phyloP scores from a whole-genome alignment of 441 rosid species.

The Dalechampia spathulata region DNA sequence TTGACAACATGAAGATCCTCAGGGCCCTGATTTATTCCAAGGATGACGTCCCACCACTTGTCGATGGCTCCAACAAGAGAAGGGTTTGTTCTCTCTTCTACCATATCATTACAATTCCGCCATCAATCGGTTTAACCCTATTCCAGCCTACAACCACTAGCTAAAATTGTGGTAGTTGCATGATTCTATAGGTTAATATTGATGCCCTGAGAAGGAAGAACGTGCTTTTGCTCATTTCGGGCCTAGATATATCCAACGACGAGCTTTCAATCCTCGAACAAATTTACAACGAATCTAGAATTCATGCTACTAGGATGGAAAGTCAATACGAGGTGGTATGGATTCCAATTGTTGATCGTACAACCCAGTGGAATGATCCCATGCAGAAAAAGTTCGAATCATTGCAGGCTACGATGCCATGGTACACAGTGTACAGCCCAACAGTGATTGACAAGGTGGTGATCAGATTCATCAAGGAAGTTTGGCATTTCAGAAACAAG shows the following conservation, averaged over 20 bases:
- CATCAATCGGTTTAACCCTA: too few relatives aligned
- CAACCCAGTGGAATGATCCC: slow-evolving; percentile 31
- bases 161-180: too few relatives aligned
- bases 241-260: slow-evolving; percentile 47
- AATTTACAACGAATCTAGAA: slow-evolving; percentile 49
- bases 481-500: slow-evolving; percentile 62
- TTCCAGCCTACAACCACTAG: too few relatives aligned
- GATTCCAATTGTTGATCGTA: slow-evolving; percentile 55
- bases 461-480: slow-evolving; percentile 41
- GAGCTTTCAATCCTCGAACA: slow-evolving; percentile 59
- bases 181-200: slow-evolving; percentile 39
- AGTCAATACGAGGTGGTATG: slow-evolving; percentile 69
- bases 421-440: slow-evolving; percentile 59
- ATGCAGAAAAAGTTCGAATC: slow-evolving; percentile 36
- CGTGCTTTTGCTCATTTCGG: slow-evolving; percentile 65
- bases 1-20: slow-evolving; percentile 70
- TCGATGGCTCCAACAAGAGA: slow-evolving; percentile 47
- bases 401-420: slow-evolving; percentile 44
- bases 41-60: slow-evolving; percentile 49
- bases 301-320: slow-evolving; percentile 27
- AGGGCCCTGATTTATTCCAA: slow-evolving; percentile 49
- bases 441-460: slow-evolving; percentile 46
- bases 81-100: slow-evolving; percentile 30
- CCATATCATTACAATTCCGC: too few relatives aligned
- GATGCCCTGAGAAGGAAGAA: slow-evolving; percentile 64